Evolutionary conservation across 148 eudicot genomes (phyloP).

Genomic region (Chenopodium formosanum): DNA sequence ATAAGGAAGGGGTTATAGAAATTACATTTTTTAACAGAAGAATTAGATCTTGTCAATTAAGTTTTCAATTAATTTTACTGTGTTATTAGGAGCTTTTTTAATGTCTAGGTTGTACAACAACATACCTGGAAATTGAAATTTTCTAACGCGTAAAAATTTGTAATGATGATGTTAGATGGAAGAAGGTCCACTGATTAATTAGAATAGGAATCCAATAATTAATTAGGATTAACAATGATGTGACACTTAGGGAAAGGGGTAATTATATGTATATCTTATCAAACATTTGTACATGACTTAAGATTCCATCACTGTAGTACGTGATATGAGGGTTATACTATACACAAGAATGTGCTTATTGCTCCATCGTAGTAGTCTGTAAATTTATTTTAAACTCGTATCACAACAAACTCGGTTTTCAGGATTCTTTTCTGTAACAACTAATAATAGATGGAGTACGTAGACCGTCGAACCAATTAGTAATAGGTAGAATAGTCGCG

Average conservation of each 20-base stretch:
- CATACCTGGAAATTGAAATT: background rate
- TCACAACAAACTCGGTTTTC: too few species aligned
- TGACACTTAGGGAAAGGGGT: background rate
- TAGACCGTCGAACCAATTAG: too few species aligned
- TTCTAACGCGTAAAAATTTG: background rate
- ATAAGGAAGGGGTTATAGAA: too few species aligned
- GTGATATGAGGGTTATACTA: background rate
- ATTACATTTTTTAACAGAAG: too few species aligned
- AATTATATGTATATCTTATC: background rate
- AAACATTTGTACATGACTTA: background rate
- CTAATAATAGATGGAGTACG: too few species aligned
- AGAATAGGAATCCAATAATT: too few species aligned
- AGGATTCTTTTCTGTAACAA: too few species aligned
- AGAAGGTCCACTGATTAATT: background rate
- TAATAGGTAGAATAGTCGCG: too few species aligned
- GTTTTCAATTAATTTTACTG: background rate
- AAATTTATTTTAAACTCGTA: too few species aligned
- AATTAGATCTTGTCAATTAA: too few species aligned
- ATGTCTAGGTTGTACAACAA: background rate
- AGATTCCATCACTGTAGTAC: constrained; percentile 14
- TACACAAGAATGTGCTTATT: constrained; percentile 4
- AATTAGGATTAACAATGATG: constrained; percentile 1
- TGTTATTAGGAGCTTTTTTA: background rate
- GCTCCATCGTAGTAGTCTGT: too few species aligned
- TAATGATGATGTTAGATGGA: constrained; percentile 1